phyloP scores from a whole-genome alignment of 2,329 filamentous ascomycete species.

The Epichloe baconii region DNA sequence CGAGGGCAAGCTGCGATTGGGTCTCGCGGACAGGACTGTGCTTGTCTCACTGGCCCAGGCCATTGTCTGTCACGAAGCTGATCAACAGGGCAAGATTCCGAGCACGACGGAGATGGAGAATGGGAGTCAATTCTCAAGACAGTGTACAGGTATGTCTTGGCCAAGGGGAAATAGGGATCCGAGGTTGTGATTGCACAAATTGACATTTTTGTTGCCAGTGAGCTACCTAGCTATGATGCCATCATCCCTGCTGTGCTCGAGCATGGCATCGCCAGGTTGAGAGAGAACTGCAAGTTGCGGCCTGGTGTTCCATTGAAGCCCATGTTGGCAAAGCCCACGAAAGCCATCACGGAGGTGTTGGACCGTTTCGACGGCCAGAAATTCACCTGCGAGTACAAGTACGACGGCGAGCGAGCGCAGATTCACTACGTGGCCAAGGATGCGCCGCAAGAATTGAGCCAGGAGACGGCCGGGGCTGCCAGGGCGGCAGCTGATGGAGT shows the following conservation, averaged over 20 bases:
- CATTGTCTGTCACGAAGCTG: conserved; percentile 69
- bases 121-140: conserved; percentile 80
- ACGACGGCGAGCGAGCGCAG: conserved; percentile 95
- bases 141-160: conserved; percentile 58
- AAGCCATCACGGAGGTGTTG: conserved; percentile 93
- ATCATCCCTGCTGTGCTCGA: conserved; percentile 84
- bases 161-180: neutral
- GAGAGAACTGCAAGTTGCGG: conserved; percentile 77
- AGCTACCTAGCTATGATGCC: conserved; percentile 88
- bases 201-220: conserved; percentile 29
- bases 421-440: conserved; percentile 92
- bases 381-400: conserved; percentile 98
- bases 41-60: conserved; percentile 84
- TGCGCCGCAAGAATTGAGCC: conserved; percentile 53
- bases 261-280: conserved; percentile 71
- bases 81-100: conserved; percentile 55
- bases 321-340: conserved; percentile 97
- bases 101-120: conserved; percentile 66
- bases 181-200: neutral
- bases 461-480: conserved; percentile 44
- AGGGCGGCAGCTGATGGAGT: conserved; percentile 61
- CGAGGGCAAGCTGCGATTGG: conserved; percentile 85
- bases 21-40: conserved; percentile 83
- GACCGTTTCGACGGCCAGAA: conserved; percentile 91
- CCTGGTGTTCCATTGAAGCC: conserved; percentile 93